A percentile compares a stretch with the other conserved stretches of the same genome.
These are phyloP conservation scores for Pythium aristosporum DNA, from an alignment of 352 stramenopile species.

Conservation along the genomic window DNA sequence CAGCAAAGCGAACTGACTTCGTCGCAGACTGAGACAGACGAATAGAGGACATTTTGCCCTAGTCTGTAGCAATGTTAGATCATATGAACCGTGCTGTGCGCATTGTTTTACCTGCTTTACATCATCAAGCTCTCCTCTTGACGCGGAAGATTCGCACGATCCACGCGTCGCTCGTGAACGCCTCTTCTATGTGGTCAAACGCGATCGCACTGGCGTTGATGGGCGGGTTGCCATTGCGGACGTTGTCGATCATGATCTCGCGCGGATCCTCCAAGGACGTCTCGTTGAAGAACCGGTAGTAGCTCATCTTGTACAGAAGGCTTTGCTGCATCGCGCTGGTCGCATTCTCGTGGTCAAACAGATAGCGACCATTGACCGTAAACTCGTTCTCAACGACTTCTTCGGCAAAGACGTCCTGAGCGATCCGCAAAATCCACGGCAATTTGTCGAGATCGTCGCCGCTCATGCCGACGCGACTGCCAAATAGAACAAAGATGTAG, in stretches of 20 bases:
- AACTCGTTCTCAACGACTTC: slow-evolving; percentile 82
- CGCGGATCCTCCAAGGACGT: neutral
- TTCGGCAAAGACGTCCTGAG: slow-evolving; percentile 80
- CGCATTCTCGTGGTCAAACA: slow-evolving; percentile 67
- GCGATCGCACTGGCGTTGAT: slow-evolving; percentile 64
- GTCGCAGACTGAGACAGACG: neutral
- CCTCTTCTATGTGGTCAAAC: slow-evolving; percentile 88
- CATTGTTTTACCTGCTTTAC: neutral
- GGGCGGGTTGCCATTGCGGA: slow-evolving; percentile 33
- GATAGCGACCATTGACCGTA: slow-evolving; percentile 87
- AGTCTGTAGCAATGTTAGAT: neutral
- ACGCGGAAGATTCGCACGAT: slow-evolving; percentile 92
- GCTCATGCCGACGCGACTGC: slow-evolving; percentile 68
- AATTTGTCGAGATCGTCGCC: slow-evolving; percentile 94
- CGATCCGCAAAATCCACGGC: slow-evolving; percentile 92
- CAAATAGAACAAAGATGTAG: slow-evolving; percentile 81
- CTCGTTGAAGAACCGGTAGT: slow-evolving; percentile 91
- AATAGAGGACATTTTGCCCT: neutral
- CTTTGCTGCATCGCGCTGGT: slow-evolving; percentile 89
- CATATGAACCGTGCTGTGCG: neutral
- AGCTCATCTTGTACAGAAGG: slow-evolving; percentile 93
- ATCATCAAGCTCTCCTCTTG: slow-evolving; percentile 28
- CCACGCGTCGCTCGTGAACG: slow-evolving; percentile 92
- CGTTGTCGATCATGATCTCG: slow-evolving; percentile 7
- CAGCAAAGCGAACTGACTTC: slow-evolving; percentile 32